Percentiles rank a stretch among this genome's conserved stretches.
These are phyloP conservation scores for Chlorella sp. DNA, from an alignment of 139 green algal species.

Conservation along the genomic window DNA sequence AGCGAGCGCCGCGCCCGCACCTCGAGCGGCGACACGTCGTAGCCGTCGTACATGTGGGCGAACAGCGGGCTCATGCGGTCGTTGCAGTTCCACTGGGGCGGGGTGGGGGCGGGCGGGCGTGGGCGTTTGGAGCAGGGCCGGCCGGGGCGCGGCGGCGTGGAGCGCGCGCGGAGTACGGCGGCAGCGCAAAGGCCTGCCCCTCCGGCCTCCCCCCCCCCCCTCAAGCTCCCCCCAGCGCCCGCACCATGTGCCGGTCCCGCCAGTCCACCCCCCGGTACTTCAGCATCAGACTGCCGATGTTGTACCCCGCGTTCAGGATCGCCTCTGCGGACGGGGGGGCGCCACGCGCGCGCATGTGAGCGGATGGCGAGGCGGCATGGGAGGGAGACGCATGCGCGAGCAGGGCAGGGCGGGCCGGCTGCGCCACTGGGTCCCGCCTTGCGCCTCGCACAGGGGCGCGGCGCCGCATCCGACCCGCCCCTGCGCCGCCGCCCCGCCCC, in stretches of 20 bases:
- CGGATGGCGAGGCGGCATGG: conserved; percentile 51
- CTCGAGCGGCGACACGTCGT: conserved; percentile 35
- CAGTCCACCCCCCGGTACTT: conserved; percentile 48
- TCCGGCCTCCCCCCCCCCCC: background rate
- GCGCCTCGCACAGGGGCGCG: too few species aligned
- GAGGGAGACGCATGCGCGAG: background rate
- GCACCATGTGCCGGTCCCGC: background rate
- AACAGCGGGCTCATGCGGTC: conserved; percentile 24
- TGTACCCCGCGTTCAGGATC: conserved; percentile 71
- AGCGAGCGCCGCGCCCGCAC: too few species aligned
- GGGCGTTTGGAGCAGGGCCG: background rate
- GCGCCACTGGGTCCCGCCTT: background rate
- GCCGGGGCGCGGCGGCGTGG: background rate
- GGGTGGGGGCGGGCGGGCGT: background rate
- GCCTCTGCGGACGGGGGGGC: too few species aligned
- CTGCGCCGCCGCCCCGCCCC: background rate
- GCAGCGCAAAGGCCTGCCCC: background rate
- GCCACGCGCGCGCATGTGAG: conserved; percentile 64
- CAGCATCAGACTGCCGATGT: conserved; percentile 73
- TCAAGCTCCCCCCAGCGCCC: background rate
- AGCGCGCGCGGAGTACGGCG: background rate
- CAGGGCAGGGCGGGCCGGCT: background rate
- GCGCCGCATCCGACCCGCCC: background rate
- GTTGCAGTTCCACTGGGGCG: too few species aligned
- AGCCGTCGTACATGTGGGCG: conserved; percentile 34